Conservation (phyloP, 2,329 filamentous ascomycete species). For the Xylaria polymorpha region DNA sequence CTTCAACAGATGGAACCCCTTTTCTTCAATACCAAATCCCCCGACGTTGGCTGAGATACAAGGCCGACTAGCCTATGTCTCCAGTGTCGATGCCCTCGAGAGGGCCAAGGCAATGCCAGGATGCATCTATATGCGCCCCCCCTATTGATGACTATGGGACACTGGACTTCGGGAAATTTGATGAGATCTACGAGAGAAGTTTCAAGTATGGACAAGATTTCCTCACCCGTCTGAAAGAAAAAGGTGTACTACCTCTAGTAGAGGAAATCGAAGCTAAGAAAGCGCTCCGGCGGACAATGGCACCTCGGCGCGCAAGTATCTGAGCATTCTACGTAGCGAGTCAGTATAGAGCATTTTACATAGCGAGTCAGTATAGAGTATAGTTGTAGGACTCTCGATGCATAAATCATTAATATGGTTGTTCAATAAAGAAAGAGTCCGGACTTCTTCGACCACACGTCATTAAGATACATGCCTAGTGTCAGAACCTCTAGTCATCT, state of each 20-base stretch:
- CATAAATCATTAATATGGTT: not conserved
- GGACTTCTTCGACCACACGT: not conserved
- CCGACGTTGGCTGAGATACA: constrained; percentile 97
- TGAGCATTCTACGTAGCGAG: constrained; percentile 51
- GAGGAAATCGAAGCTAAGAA: constrained; percentile 83
- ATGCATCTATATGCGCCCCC: constrained; percentile 96
- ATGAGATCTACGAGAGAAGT: constrained; percentile 93
- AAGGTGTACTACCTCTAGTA: constrained; percentile 77
- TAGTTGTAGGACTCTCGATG: not conserved
- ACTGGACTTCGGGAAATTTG: constrained; percentile 95
- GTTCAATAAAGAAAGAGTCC: not conserved
- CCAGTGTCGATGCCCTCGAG: constrained; percentile 92
- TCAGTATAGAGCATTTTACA: constrained; percentile 36
- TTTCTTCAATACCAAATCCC: constrained; percentile 88
- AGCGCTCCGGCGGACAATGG: constrained; percentile 80
- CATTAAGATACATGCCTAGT: not conserved
- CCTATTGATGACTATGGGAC: constrained; percentile 95
- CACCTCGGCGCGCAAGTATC: constrained; percentile 81
- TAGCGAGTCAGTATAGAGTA: constrained; percentile 10
- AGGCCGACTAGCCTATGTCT: constrained; percentile 92
- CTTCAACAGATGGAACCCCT: constrained; percentile 96
- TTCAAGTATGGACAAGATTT: constrained; percentile 88
- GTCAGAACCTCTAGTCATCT: not conserved
- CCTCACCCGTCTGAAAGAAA: constrained; percentile 77
- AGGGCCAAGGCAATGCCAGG: constrained; percentile 90